Conservation (phyloP, 1,139 yeast genomes). For the Diutina neorugosa region DNA sequence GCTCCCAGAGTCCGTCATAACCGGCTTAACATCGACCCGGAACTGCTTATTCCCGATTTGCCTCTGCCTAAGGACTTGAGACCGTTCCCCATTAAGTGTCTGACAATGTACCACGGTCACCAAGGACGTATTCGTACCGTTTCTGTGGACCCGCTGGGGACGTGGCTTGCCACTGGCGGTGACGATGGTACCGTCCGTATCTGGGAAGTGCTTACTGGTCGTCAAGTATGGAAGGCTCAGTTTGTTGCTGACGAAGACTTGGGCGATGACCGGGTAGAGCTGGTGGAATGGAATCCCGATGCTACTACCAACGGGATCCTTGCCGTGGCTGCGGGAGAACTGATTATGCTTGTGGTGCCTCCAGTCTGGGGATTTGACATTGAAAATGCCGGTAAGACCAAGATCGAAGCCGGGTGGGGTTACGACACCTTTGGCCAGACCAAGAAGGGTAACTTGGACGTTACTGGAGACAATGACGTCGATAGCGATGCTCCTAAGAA, state of each 20-base stretch:
- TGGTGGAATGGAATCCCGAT: conserved; percentile 87
- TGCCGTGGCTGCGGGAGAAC: conserved; percentile 79
- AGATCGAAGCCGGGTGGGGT: conserved; percentile 89
- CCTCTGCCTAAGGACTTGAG: conserved; percentile 95
- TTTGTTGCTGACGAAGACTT: conserved; percentile 38
- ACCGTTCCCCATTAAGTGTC: conserved; percentile 94
- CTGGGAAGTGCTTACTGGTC: conserved; percentile 94
- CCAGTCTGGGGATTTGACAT: conserved; percentile 83
- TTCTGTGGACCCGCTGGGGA: conserved; percentile 79
- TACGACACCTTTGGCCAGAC: conserved; percentile 63
- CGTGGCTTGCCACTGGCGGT: conserved; percentile 95
- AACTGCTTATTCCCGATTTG: conserved; percentile 85
- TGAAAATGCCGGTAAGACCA: conserved; percentile 69
- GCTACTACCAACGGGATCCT: conserved; percentile 49
- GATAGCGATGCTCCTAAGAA: conserved; percentile 22
- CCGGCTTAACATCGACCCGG: conserved; percentile 90
- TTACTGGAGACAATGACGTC: conserved; percentile 18
- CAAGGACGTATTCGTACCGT: conserved; percentile 70
- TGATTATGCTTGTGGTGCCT: conserved; percentile 69
- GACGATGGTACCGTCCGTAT: conserved; percentile 94
- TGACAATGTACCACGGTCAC: conserved; percentile 80
- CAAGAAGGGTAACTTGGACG: conserved; percentile 27
- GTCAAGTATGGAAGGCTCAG: conserved; percentile 67
- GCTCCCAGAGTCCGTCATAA: conserved; percentile 95
- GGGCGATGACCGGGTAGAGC: conserved; percentile 67